Base-by-base conservation (phyloP, 192 early-diverging fungal species). In the Umbelopsis vinacea region DNA sequence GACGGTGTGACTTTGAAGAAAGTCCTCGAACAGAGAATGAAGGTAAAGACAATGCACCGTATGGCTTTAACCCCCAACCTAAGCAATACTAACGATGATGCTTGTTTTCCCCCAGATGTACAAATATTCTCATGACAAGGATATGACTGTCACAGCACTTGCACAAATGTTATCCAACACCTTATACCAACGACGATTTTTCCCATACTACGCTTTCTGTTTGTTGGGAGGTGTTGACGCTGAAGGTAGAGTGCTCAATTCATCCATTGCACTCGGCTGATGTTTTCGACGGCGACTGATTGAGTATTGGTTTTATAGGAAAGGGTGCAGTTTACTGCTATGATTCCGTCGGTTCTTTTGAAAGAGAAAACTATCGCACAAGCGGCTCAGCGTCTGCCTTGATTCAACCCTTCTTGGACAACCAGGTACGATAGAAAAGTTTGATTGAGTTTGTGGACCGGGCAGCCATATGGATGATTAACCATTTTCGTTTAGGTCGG, bases 391-490 rank as follows among this genome's bases (percentile, higher is more conserved):
- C 92, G 22, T 86, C 90, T n/a, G 85, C 93, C 21, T 82, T 99
- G 37, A 91, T 99, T 67, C 97, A 98, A 81, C 96, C 98, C 52
- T 98, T 99, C 78, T 82, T 99, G 78, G 98, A 99, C 76, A 97
- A 94, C 81, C 94, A 96, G 85, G 90, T 92, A 84, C 46, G 23
- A 23, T 43, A 22, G 11, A 19, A 23, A 48, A 69, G 14, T 46
- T 46, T 68, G 19, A 63, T 26, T 52, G 14, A 9, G 21, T 24
- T 35, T 17, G 19, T 43, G 15, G 24, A 17, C 0, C n/a, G n/a
- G n/a, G n/a, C n/a, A 11, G 11, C 40, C 3, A 43, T 12, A 12
- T 43, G 11, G 40, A 11, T 29, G 38, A n/a, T 17, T 24, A 69
- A 50, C 6, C 6, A 50, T 50, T 79, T 9, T 26, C 22, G 33